Percentiles rank a stretch among this genome's conserved stretches.
phyloP scores from a whole-genome alignment of 768 basidiomycete species.

The Galerina sulciceps region DNA sequence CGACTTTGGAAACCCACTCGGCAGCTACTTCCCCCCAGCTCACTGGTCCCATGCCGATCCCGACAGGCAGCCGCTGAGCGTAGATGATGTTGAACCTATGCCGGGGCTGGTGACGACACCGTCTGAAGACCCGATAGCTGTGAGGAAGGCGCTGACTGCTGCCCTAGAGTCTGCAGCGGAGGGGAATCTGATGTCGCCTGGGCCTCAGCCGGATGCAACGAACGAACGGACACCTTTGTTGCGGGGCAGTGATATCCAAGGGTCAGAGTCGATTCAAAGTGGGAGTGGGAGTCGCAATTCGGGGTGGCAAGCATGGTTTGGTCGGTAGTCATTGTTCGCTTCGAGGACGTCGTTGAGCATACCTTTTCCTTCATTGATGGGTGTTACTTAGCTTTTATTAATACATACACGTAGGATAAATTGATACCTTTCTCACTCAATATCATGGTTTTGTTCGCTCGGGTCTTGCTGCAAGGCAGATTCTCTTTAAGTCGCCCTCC shows the following conservation, averaged over 20 bases:
- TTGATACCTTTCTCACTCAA: no score
- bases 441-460: no score
- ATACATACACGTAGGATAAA: no score
- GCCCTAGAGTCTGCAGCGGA: constrained; percentile 17
- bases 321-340: no score
- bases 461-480: no score
- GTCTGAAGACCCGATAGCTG: constrained; percentile 12
- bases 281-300: neutral
- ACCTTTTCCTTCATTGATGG: no score
- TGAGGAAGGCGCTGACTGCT: constrained; percentile 2
- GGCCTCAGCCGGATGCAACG: neutral
- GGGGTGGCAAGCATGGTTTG: constrained; percentile 20
- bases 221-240: constrained; percentile 19
- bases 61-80: neutral
- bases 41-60: neutral
- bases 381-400: no score
- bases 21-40: neutral
- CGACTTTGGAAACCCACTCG: constrained; percentile 79
- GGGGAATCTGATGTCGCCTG: constrained; percentile 9
- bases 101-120: constrained; percentile 11
- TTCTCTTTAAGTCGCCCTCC: no score
- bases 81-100: constrained; percentile 9
- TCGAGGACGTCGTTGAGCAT: no score
- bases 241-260: constrained; percentile 1
- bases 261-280: neutral